A percentile compares a stretch with the other conserved stretches of the same genome.
phyloP scores from a whole-genome alignment of 805 yeast genomes.

The Myxozyma lipomycoides region DNA sequence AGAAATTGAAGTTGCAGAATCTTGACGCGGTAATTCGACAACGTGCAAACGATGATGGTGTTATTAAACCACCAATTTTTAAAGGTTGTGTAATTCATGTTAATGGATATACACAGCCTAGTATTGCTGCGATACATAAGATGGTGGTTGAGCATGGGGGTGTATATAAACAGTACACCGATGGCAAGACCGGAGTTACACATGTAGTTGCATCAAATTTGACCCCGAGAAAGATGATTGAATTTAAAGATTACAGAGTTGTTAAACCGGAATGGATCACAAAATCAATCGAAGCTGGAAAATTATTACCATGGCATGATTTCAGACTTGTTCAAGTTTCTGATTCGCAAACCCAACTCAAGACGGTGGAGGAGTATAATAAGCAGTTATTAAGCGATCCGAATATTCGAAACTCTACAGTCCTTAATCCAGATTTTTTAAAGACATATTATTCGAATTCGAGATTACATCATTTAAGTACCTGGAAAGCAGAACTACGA shows the following conservation, averaged over 20 bases:
- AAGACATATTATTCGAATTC: conserved; percentile 71
- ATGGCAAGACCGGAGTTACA: conserved; percentile 69
- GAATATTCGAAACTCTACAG: conserved; percentile 42
- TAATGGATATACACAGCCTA: conserved; percentile 86
- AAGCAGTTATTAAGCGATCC: conserved; percentile 15
- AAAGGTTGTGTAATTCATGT: conserved; percentile 64
- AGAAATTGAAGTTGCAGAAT: conserved; percentile 57
- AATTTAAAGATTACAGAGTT: conserved; percentile 66
- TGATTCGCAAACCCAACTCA: conserved; percentile 7
- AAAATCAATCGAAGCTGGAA: conserved; percentile 52
- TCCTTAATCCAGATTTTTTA: conserved; percentile 74
- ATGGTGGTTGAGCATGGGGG: conserved; percentile 80
- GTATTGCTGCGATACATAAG: conserved; percentile 66
- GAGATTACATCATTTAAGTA: conserved; percentile 80
- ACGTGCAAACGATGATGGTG: conserved; percentile 29
- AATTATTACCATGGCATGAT: conserved; percentile 64
- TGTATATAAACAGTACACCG: conserved; percentile 59
- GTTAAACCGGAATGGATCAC: conserved; percentile 80
- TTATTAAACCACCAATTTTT: conserved; percentile 47
- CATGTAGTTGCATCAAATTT: conserved; percentile 69
- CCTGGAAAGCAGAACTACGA: conserved; percentile 76
- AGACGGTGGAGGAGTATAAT: conserved; percentile 8
- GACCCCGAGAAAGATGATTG: conserved; percentile 68
- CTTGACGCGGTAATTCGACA: conserved; percentile 42
- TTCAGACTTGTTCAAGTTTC: conserved; percentile 43